phyloP scores from a whole-genome alignment of 176 grass and related monocot genomes.

The Dactylis glomerata region DNA sequence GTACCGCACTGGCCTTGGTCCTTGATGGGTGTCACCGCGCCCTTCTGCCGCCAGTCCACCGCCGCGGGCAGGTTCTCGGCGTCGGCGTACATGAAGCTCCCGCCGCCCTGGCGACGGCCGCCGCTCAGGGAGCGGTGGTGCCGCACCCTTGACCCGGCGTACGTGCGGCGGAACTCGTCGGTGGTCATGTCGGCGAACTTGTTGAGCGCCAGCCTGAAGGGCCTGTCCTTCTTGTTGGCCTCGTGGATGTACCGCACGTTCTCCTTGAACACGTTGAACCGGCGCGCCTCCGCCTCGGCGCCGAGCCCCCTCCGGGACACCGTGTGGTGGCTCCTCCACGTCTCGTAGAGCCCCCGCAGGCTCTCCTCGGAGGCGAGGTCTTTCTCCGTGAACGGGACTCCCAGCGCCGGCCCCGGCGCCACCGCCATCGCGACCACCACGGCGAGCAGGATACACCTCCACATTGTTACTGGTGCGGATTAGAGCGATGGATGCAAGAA shows the following conservation, averaged over 20 bases:
- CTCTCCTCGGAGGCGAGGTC: conserved; percentile 64
- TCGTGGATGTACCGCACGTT: conserved; percentile 66
- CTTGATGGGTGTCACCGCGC: conserved; percentile 67
- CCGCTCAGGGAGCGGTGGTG: conserved; percentile 27
- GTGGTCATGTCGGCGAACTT: conserved; percentile 83
- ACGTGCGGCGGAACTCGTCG: conserved; percentile 60
- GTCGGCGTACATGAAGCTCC: conserved; percentile 38
- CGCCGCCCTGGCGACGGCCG: background rate
- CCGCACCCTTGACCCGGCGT: conserved; percentile 34
- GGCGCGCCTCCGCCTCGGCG: background rate
- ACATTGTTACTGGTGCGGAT: background rate
- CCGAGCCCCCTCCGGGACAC: background rate
- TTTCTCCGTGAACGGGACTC: conserved; percentile 41
- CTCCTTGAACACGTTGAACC: conserved; percentile 75
- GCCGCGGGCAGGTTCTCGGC: conserved; percentile 17
- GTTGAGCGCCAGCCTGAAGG: conserved; percentile 70
- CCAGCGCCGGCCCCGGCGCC: background rate
- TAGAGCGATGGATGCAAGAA: background rate
- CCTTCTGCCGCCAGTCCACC: conserved; percentile 69
- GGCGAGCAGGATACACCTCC: background rate
- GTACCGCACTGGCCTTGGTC: conserved; percentile 86
- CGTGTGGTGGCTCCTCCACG: conserved; percentile 58
- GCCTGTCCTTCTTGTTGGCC: conserved; percentile 45
- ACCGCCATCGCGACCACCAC: background rate
- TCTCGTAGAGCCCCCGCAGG: conserved; percentile 48